Evolutionary conservation across 352 stramenopile genomes (phyloP).

Genomic region (Chrysophaeum taylorii): DNA sequence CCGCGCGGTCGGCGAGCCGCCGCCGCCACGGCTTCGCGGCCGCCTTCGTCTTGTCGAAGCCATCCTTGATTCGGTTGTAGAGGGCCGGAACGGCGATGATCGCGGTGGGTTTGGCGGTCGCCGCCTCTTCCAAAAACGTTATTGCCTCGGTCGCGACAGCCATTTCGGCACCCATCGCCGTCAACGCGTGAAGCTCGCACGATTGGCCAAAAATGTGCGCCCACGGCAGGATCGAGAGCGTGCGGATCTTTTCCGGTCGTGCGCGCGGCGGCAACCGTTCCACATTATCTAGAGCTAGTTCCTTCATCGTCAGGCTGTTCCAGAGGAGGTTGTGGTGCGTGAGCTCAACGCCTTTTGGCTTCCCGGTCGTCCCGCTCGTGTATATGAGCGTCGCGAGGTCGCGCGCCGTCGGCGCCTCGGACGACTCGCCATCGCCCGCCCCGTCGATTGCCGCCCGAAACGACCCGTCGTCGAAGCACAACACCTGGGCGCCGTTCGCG

Average conservation of each 20-base stretch:
- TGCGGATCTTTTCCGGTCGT: conserved; percentile 24
- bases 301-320: conserved; percentile 47
- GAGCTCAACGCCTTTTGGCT: conserved; percentile 66
- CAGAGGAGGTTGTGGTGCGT: conserved; percentile 61
- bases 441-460: conserved; percentile 18
- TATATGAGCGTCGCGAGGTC: conserved; percentile 66
- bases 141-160: conserved; percentile 18
- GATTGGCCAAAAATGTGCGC: conserved; percentile 64
- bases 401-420: conserved; percentile 37
- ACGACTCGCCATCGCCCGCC: conserved; percentile 23
- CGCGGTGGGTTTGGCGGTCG: conserved; percentile 50
- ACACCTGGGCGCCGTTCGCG: conserved; percentile 33
- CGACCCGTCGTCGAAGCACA: conserved; percentile 43
- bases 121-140: conserved; percentile 49
- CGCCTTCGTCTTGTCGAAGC: conserved; percentile 48
- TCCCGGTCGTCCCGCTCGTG: conserved; percentile 63
- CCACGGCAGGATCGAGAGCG: conserved; percentile 62
- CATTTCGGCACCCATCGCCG: conserved; percentile 43
- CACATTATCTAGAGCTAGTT: conserved; percentile 37
- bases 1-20: conserved; percentile 37
- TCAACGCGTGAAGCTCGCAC: conserved; percentile 46
- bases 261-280: conserved; percentile 37
- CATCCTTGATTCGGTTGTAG: conserved; percentile 62
- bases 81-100: conserved; percentile 62
- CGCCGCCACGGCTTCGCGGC: conserved; percentile 32